Conservation (phyloP, 2,329 filamentous ascomycete genomes). For the Phialocephala sp. region DNA sequence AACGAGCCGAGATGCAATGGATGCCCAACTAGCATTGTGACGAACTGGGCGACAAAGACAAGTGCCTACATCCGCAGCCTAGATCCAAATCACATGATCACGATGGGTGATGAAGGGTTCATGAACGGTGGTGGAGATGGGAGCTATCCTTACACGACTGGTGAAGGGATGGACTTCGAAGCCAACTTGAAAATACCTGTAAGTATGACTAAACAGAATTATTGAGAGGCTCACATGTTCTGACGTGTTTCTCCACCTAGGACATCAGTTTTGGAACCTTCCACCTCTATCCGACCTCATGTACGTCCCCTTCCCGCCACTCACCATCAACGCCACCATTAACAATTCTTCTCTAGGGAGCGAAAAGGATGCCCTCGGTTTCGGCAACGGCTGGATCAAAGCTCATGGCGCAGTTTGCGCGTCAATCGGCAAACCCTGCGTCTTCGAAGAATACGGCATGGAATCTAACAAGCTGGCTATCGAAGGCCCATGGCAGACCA, state of each 20-base stretch:
- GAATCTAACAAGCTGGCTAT: conserved; percentile 26
- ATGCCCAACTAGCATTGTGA: conserved; percentile 62
- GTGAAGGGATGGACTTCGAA: conserved; percentile 53
- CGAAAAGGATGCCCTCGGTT: conserved; percentile 39
- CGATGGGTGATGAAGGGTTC: conserved; percentile 68
- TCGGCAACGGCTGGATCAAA: conserved; percentile 54
- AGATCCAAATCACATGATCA: conserved; percentile 65
- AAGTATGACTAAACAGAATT: background rate
- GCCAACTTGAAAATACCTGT: conserved; percentile 44
- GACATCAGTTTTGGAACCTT: conserved; percentile 57
- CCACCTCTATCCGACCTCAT: conserved; percentile 55
- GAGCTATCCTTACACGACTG: conserved; percentile 50
- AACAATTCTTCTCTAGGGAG: conserved; percentile 29
- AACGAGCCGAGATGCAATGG: conserved; percentile 71
- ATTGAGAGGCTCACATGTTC: background rate
- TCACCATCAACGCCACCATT: background rate
- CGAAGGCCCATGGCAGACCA: conserved; percentile 32
- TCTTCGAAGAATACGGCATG: conserved; percentile 49
- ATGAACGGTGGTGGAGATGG: conserved; percentile 44
- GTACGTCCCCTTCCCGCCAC: conserved; percentile 25
- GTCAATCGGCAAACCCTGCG: conserved; percentile 47
- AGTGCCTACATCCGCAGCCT: conserved; percentile 68
- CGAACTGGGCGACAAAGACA: conserved; percentile 62
- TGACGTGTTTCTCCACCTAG: conserved; percentile 41
- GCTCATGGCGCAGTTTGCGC: conserved; percentile 49